phyloP scores from a whole-genome alignment of 2,329 filamentous ascomycete genomes.

The Neophaeococcomyces aloes region DNA sequence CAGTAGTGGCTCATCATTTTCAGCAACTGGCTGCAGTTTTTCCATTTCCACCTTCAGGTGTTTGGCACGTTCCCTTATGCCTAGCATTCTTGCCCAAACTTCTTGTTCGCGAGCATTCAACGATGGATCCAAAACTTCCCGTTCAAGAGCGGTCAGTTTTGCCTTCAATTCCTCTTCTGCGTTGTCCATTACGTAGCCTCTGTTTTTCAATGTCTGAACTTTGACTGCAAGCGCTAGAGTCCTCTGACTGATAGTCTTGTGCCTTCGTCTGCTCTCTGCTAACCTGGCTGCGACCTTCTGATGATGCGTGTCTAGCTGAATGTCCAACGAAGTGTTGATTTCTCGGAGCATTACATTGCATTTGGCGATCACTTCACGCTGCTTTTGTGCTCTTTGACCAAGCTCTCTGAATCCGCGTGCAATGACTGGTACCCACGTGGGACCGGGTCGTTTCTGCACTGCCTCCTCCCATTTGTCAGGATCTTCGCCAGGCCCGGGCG shows the following conservation, averaged over 20 bases:
- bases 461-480: conserved; percentile 56
- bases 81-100: conserved; percentile 57
- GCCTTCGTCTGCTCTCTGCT: conserved; percentile 48
- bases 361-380: conserved; percentile 46
- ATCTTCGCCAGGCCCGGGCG: conserved; percentile 47
- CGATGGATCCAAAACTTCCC: conserved; percentile 49
- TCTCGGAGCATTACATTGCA: conserved; percentile 52
- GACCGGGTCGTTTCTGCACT: conserved; percentile 46
- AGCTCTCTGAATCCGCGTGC: conserved; percentile 51
- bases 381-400: conserved; percentile 46
- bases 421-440: conserved; percentile 49
- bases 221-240: conserved; percentile 53
- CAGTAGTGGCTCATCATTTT: conserved; percentile 33
- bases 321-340: conserved; percentile 52
- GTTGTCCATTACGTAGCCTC: conserved; percentile 55
- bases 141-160: conserved; percentile 49
- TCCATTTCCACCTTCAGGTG: conserved; percentile 51
- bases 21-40: conserved; percentile 32
- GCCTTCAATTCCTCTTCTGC: conserved; percentile 54
- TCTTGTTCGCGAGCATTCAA: conserved; percentile 52
- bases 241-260: conserved; percentile 49
- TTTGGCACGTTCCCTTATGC: conserved; percentile 48
- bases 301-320: conserved; percentile 51
- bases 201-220: conserved; percentile 52
- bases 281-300: conserved; percentile 49